These are phyloP conservation scores for Balakata baccata DNA, from an alignment of 345 rosid genomes.

Conservation along the genomic window DNA sequence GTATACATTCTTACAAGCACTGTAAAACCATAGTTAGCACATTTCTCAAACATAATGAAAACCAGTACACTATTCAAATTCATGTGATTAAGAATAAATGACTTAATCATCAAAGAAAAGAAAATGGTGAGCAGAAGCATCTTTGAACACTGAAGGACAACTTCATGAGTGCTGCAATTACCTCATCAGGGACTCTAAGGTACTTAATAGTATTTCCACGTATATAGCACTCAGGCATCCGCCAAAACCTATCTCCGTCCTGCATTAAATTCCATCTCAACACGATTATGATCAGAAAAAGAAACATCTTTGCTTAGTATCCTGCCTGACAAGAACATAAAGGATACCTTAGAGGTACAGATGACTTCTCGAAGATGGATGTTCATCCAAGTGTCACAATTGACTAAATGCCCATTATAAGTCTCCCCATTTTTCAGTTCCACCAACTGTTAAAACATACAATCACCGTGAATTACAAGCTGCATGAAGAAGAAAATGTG, in stretches of 20 bases:
- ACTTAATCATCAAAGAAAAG: background rate
- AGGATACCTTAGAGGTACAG: slow-evolving; percentile 83
- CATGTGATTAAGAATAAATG: background rate
- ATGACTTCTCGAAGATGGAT: slow-evolving; percentile 98
- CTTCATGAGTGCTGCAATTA: slow-evolving; percentile 15
- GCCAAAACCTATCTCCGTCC: slow-evolving; percentile 99
- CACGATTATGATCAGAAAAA: background rate
- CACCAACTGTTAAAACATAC: slow-evolving; percentile 56
- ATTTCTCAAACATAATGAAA: background rate
- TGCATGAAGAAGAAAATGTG: background rate
- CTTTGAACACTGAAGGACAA: background rate
- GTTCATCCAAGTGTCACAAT: slow-evolving; percentile 99
- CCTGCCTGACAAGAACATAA: background rate
- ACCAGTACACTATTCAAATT: background rate
- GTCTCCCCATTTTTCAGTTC: slow-evolving; percentile 98
- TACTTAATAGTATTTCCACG: slow-evolving; percentile 98
- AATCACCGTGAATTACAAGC: slow-evolving; percentile 28
- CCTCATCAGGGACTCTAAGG: slow-evolving; percentile 99
- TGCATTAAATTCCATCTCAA: slow-evolving; percentile 27
- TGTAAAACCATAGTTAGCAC: background rate
- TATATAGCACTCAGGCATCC: slow-evolving; percentile 99
- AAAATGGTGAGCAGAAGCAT: background rate
- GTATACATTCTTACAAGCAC: background rate
- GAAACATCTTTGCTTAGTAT: background rate
- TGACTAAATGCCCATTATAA: slow-evolving; percentile 92